Conservation (phyloP, 2,329 filamentous ascomycete genomes). For the Leptographium lundbergii region DNA sequence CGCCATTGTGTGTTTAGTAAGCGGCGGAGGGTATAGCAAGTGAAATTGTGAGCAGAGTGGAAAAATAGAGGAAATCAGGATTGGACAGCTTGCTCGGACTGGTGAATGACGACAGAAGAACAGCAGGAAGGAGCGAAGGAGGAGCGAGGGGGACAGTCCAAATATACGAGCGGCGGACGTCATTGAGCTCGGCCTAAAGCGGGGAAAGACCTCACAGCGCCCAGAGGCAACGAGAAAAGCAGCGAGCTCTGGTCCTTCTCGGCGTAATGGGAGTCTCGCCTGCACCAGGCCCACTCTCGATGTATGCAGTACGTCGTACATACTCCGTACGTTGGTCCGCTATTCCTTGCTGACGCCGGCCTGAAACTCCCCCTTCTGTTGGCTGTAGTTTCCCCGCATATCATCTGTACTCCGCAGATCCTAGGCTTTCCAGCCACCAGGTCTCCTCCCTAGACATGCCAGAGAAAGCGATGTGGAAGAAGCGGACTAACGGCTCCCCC, state of each 20-base stretch:
- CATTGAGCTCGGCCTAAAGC: background rate
- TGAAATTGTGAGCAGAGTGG: background rate
- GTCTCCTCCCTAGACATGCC: background rate
- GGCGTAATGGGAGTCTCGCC: background rate
- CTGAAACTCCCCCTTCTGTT: background rate
- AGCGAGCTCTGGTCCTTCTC: background rate
- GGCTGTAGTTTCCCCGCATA: background rate
- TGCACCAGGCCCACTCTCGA: background rate
- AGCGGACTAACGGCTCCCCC: background rate
- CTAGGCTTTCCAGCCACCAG: background rate
- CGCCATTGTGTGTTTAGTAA: constrained; percentile 16
- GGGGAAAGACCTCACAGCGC: background rate
- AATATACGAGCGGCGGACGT: background rate
- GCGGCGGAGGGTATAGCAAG: too few relatives aligned
- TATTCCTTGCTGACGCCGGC: background rate
- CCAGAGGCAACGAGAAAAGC: background rate
- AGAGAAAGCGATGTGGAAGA: background rate
- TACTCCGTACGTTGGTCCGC: background rate
- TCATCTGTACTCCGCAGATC: background rate
- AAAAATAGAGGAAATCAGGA: background rate
- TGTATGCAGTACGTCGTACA: background rate
- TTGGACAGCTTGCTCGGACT: background rate
- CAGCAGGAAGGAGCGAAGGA: background rate
- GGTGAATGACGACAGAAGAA: background rate
- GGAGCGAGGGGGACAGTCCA: background rate